Conservation (phyloP, 2,329 filamentous ascomycete species). For the Colletotrichum karsti region DNA sequence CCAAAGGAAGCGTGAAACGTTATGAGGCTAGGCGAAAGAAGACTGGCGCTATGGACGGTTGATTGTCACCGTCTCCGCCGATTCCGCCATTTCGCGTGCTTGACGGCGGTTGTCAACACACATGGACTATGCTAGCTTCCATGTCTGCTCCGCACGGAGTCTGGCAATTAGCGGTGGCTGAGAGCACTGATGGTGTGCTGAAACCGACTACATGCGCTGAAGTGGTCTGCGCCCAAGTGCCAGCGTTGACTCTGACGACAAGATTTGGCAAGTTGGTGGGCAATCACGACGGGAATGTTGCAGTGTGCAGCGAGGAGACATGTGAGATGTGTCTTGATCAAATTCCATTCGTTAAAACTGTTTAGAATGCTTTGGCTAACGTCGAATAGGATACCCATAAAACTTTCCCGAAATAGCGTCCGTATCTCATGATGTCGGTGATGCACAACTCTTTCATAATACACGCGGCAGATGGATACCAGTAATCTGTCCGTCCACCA, state of each 20-base stretch:
- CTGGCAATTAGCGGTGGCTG: not conserved
- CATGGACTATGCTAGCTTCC: not conserved
- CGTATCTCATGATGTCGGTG: slow-evolving; percentile 26
- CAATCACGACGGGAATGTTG: not conserved
- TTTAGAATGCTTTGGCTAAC: slow-evolving; percentile 22
- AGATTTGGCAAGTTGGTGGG: not conserved
- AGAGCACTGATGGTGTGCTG: slow-evolving; percentile 12
- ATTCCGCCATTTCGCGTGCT: slow-evolving; percentile 1
- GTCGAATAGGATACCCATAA: slow-evolving; percentile 13
- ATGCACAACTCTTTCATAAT: slow-evolving; percentile 27
- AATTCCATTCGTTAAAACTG: not conserved
- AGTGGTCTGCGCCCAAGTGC: not conserved
- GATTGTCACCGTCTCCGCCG: not conserved
- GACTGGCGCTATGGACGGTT: not conserved
- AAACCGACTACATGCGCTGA: slow-evolving; percentile 1
- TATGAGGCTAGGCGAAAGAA: not conserved
- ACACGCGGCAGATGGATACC: slow-evolving; percentile 24
- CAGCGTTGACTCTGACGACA: not conserved
- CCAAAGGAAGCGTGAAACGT: slow-evolving; percentile 12
- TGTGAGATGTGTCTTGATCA: not conserved
- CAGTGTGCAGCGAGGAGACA: too few relatives aligned
- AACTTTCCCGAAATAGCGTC: slow-evolving; percentile 15
- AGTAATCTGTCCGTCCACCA: slow-evolving; percentile 5
- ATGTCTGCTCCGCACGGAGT: not conserved
- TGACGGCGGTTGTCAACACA: slow-evolving; percentile 4